These are phyloP conservation scores for Umbelopsis sp. DNA, from an alignment of 192 early-diverging fungal species.

Conservation along the genomic window DNA sequence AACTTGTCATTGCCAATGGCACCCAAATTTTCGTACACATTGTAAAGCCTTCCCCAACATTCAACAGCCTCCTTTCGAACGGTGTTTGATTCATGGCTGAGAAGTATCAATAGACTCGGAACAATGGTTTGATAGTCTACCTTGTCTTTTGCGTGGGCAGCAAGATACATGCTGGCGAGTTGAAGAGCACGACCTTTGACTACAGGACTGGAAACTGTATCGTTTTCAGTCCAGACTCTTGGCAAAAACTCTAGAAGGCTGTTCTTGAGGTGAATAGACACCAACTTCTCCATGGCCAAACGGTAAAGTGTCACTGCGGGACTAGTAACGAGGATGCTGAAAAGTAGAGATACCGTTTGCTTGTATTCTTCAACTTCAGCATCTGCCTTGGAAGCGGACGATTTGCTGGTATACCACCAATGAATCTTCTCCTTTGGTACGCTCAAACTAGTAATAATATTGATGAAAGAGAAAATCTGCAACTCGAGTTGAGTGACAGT, in stretches of 20 bases:
- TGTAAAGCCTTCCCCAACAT: conserved; percentile 56
- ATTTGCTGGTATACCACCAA: not conserved
- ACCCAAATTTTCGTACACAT: conserved; percentile 45
- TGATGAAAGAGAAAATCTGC: conserved; percentile 37
- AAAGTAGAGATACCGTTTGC: conserved; percentile 21
- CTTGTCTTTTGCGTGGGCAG: conserved; percentile 15
- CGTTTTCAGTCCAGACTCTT: conserved; percentile 40
- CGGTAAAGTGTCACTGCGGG: conserved; percentile 38
- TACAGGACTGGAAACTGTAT: conserved; percentile 16
- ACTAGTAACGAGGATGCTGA: conserved; percentile 42
- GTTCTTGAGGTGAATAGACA: conserved; percentile 37
- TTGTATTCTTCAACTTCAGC: conserved; percentile 19
- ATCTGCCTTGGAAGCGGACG: not conserved
- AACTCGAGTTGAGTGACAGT: conserved; percentile 33
- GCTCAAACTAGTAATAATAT: conserved; percentile 25
- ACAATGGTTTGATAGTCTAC: conserved; percentile 69
- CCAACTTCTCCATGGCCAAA: conserved; percentile 38
- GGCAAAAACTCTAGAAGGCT: conserved; percentile 46
- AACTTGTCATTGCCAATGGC: conserved; percentile 34
- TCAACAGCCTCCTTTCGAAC: conserved; percentile 66
- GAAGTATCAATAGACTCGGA: conserved; percentile 70
- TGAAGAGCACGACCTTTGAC: conserved; percentile 56
- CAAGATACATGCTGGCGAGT: conserved; percentile 51
- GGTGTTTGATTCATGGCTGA: conserved; percentile 52
- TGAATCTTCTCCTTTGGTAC: not conserved